Conservation (phyloP, 139 green algal genomes). For the Micromonas commoda region DNA sequence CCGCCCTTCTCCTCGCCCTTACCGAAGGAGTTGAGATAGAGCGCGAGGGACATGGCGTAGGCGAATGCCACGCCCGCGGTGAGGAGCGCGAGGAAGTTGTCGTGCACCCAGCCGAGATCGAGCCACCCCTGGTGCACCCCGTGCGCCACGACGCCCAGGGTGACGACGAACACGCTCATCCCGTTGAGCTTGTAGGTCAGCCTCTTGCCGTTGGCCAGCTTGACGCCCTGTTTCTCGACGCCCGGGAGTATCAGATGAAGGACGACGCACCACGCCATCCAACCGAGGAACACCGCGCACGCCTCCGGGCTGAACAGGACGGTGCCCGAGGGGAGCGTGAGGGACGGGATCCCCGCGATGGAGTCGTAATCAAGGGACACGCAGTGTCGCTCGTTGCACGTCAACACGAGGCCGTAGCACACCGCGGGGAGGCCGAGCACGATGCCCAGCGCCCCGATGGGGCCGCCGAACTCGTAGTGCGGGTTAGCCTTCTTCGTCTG, state of each 20-base stretch:
- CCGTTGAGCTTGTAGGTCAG: slow-evolving; percentile 38
- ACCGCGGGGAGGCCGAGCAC: slow-evolving; percentile 27
- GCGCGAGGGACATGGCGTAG: slow-evolving; percentile 14
- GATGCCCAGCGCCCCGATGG: slow-evolving; percentile 26
- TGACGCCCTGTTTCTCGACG: slow-evolving; percentile 9
- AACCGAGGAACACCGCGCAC: background rate
- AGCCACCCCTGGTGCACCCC: background rate
- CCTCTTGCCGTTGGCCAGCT: slow-evolving; percentile 1
- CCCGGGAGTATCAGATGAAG: slow-evolving; percentile 27
- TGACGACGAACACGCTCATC: slow-evolving; percentile 9
- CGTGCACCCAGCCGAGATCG: slow-evolving; percentile 17
- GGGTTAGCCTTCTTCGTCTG: background rate
- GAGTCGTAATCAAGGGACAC: background rate
- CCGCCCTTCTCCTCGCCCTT: background rate
- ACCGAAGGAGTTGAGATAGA: slow-evolving; percentile 30
- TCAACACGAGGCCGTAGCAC: slow-evolving; percentile 23
- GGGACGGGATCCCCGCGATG: background rate
- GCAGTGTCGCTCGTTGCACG: slow-evolving; percentile 26
- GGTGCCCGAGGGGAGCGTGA: too few relatives aligned
- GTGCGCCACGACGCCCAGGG: background rate
- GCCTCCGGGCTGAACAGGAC: background rate
- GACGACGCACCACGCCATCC: slow-evolving; percentile 5
- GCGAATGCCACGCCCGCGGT: slow-evolving; percentile 27
- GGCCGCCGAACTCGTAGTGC: slow-evolving; percentile 37
- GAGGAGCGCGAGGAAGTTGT: slow-evolving; percentile 25